Evolutionary conservation across 2,329 filamentous ascomycete genomes (phyloP).

Genomic region (Plenodomus biglobosus): DNA sequence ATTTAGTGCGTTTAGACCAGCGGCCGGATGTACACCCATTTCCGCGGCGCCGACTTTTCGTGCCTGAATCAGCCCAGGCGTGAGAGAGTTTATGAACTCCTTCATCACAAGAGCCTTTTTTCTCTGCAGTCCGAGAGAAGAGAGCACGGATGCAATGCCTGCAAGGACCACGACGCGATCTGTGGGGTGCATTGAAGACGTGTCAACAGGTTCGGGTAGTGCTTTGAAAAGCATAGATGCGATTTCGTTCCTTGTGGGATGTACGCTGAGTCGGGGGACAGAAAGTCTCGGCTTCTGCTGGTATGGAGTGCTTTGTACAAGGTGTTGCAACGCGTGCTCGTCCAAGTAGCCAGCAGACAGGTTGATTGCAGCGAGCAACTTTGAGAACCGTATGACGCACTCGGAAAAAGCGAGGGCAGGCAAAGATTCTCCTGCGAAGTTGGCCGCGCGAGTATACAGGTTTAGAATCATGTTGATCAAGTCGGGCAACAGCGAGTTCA

Average conservation of each 20-base stretch:
- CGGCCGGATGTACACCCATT: slow-evolving; percentile 90
- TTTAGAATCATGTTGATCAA: slow-evolving; percentile 72
- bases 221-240: slow-evolving; percentile 43
- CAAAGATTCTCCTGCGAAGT: slow-evolving; percentile 65
- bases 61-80: slow-evolving; percentile 84
- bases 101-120: slow-evolving; percentile 91
- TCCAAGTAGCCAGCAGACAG: slow-evolving; percentile 65
- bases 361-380: slow-evolving; percentile 68
- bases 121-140: slow-evolving; percentile 74
- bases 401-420: slow-evolving; percentile 73
- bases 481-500: slow-evolving; percentile 67
- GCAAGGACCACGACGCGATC: slow-evolving; percentile 79
- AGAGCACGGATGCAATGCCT: slow-evolving; percentile 84
- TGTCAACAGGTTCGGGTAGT: slow-evolving; percentile 57
- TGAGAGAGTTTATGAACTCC: slow-evolving; percentile 79
- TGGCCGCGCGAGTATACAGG: slow-evolving; percentile 69
- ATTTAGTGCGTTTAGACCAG: slow-evolving; percentile 75
- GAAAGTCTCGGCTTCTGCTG: slow-evolving; percentile 46
- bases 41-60: slow-evolving; percentile 93
- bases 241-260: slow-evolving; percentile 42
- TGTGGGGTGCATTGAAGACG: slow-evolving; percentile 66
- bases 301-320: slow-evolving; percentile 48
- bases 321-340: slow-evolving; percentile 55
- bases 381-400: slow-evolving; percentile 71
- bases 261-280: slow-evolving; percentile 38